These are phyloP conservation scores for Heterobasidion occidentale DNA, from an alignment of 1,284 basidiomycete genomes.

Conservation along the genomic window DNA sequence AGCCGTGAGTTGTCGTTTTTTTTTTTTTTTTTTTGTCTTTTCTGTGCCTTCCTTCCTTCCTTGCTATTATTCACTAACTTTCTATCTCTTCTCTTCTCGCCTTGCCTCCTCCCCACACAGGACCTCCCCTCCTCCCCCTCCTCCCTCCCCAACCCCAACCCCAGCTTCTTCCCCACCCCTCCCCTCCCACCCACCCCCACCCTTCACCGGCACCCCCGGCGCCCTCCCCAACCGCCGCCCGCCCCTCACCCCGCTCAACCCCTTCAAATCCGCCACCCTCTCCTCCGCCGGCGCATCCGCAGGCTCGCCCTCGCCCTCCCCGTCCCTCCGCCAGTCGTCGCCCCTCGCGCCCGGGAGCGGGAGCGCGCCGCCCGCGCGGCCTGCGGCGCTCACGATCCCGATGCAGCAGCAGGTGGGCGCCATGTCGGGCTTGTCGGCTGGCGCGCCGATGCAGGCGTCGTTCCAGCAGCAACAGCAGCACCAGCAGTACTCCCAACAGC, in stretches of 20 bases:
- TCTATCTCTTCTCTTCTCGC: too few species aligned
- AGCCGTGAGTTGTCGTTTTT: constrained; percentile 21
- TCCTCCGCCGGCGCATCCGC: constrained; percentile 36
- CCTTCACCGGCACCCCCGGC: constrained; percentile 31
- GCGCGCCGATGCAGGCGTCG: too few species aligned
- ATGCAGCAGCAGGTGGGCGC: too few species aligned
- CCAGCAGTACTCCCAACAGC: too few species aligned
- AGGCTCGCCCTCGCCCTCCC: constrained; percentile 39
- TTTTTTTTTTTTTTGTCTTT: constrained; percentile 1
- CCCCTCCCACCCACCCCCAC: constrained; percentile 15
- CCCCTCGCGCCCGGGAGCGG: constrained; percentile 17
- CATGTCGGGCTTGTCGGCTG: too few species aligned
- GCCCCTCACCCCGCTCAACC: constrained; percentile 42
- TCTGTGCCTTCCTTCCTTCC: neutral
- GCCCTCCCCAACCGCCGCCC: constrained; percentile 47
- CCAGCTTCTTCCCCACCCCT: too few species aligned
- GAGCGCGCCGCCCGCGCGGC: neutral
- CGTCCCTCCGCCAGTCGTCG: constrained; percentile 37
- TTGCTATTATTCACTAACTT: too few species aligned
- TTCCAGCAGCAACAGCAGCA: too few species aligned
- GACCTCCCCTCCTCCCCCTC: constrained; percentile 28
- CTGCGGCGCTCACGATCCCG: neutral
- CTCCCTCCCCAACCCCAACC: neutral
- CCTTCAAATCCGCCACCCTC: constrained; percentile 65
- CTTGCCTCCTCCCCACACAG: constrained; percentile 3